Base-by-base conservation (phyloP, 2,329 filamentous ascomycete genomes). In the Cercospora sojina region DNA sequence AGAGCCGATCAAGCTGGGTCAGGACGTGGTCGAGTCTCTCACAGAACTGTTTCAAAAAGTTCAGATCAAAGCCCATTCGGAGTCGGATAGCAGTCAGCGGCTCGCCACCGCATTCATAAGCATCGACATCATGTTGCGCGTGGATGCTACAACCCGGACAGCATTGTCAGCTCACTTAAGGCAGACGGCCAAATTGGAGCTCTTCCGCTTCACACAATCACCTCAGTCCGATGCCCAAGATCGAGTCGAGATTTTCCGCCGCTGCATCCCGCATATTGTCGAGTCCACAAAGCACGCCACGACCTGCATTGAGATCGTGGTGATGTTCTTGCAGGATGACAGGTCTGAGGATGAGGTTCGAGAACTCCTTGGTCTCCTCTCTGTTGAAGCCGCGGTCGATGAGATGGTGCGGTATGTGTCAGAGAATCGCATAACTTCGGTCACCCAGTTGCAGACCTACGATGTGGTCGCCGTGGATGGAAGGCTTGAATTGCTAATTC, bases 401-500 rank as follows among this genome's bases (percentile, higher is more conserved):
- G 81, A 83, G 62, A 70, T 81, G n/a, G 76, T 77, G 43, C 68
- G 67, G 3, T 80, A 78, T 59, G 55, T 78, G 71, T 65, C 73
- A 59, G 31, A 63, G 38, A 20, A 66, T 59, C 60, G 60, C 31
- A 20, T 31, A 13, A 12, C 31, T 63, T 51, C 20, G 10, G 9
- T 13, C n/a, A n/a, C 32, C n/a, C 60, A 18, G 16, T 13, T 29
- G 7, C 71, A 32, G 49, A 18, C 20, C 20, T 41, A 55, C 60
- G 55, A 64, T 38, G 10, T 65, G 25, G 49, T 61, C 13, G 67
- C 57, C 16, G 38, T 70, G 2, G 59, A 53, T 7, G n/a, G 55
- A 2, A 62, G 71, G 35, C 83, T 91, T 41, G 84, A 88, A 1
- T 90, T 91, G 71, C 83, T 91, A 20, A 82, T 84, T 47, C 82